phyloP scores from a whole-genome alignment of 495 filamentous ascomycete species.

The Beverwykella pulmonaria region DNA sequence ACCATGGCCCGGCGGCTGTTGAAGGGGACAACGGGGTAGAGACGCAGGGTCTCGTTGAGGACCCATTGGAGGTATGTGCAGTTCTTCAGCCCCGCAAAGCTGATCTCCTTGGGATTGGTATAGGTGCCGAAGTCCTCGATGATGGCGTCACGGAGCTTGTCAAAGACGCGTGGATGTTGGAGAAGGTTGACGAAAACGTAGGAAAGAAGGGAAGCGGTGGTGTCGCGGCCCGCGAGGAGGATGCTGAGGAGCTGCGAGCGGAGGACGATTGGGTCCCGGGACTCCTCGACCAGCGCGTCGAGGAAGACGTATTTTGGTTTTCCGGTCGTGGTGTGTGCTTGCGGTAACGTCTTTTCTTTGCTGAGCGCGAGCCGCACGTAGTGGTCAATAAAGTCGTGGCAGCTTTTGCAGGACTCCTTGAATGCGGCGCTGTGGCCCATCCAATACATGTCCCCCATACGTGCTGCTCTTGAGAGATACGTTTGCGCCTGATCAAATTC shows the following conservation, averaged over 20 bases:
- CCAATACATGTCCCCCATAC: conserved; percentile 48
- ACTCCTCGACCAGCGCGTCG: conserved; percentile 74
- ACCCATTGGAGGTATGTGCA: conserved; percentile 38
- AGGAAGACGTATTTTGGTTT: conserved; percentile 70
- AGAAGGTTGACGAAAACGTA: conserved; percentile 32
- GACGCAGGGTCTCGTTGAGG: conserved; percentile 46
- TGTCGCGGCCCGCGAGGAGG: conserved; percentile 60
- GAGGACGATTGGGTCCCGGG: conserved; percentile 69
- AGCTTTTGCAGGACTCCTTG: conserved; percentile 60
- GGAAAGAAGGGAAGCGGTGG: conserved; percentile 44
- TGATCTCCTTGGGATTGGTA: conserved; percentile 27
- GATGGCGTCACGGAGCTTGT: conserved; percentile 20
- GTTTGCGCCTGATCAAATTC: conserved; percentile 40
- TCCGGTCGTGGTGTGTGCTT: conserved; percentile 43
- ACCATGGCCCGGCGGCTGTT: conserved; percentile 47
- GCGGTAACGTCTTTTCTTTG: conserved; percentile 65
- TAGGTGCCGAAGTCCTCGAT: conserved; percentile 30
- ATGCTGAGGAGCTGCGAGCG: conserved; percentile 80
- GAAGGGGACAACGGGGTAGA: conserved; percentile 55
- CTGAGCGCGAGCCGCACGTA: conserved; percentile 70
- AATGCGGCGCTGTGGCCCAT: conserved; percentile 63
- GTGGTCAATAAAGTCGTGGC: conserved; percentile 58
- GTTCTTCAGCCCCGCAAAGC: conserved; percentile 35
- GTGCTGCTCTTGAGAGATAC: conserved; percentile 28
- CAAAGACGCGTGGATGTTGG: conserved; percentile 17